Conservation (phyloP, 176 grass and related monocot genomes). For the Themeda triandra region DNA sequence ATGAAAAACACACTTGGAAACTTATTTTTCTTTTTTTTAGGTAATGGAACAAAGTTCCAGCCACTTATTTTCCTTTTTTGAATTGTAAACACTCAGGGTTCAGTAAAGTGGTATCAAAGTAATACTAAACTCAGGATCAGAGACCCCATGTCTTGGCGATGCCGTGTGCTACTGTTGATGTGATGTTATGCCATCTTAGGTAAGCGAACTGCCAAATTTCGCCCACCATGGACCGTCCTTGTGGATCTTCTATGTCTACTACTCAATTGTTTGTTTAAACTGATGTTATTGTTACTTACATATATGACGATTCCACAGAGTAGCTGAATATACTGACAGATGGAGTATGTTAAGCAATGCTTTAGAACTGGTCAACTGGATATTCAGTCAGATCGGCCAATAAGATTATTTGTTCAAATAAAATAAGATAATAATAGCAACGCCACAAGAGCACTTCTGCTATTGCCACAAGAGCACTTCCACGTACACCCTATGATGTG, state of each 20-base stretch:
- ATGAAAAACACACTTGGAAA: too few species aligned
- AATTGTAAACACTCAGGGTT: neutral
- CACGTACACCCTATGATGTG: neutral
- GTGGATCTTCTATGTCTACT: too few species aligned
- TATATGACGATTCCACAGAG: neutral
- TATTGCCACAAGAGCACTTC: too few species aligned
- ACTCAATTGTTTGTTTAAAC: neutral
- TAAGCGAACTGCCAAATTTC: neutral
- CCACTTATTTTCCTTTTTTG: too few species aligned
- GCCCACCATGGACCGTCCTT: neutral
- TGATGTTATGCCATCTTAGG: neutral
- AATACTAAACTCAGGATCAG: neutral
- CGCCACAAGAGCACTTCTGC: too few species aligned
- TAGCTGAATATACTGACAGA: neutral
- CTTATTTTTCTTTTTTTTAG: too few species aligned
- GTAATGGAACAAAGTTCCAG: too few species aligned
- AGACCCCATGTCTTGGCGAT: neutral
- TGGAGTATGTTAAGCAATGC: neutral
- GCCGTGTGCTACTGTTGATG: neutral
- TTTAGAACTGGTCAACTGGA: neutral
- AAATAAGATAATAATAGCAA: neutral
- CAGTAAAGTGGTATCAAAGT: neutral
- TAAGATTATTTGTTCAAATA: neutral
- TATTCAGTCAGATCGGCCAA: neutral
- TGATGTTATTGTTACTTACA: neutral